phyloP scores from a whole-genome alignment of 2,329 filamentous ascomycete species.

The Alternaria novae-zelandiae region DNA sequence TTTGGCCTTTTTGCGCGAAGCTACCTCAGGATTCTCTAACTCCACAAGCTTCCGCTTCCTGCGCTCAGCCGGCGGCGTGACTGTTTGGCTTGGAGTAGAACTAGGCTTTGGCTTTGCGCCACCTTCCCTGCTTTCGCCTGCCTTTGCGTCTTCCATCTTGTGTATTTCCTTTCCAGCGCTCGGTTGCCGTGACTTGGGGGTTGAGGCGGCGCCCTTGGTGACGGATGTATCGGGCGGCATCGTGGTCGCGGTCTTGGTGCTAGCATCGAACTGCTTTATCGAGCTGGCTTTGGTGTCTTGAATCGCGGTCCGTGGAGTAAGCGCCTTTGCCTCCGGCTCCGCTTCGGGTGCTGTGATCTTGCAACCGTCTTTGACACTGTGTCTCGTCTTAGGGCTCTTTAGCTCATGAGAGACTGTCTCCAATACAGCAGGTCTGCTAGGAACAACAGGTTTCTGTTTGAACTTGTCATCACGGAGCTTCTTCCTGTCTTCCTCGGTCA shows the following conservation, averaged over 20 bases:
- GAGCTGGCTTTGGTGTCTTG: neutral
- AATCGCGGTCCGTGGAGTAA: neutral
- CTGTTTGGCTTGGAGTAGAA: neutral
- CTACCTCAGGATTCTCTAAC: neutral
- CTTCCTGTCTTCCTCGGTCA: conserved; percentile 2
- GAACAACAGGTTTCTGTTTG: neutral
- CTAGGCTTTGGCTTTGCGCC: neutral
- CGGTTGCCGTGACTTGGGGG: neutral
- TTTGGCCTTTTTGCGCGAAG: neutral
- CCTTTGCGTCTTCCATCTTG: neutral
- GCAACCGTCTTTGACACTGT: neutral
- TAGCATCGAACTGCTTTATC: neutral
- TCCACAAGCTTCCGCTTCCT: neutral
- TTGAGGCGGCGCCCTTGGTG: neutral
- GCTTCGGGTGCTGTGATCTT: neutral
- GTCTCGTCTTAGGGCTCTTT: neutral
- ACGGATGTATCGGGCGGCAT: neutral
- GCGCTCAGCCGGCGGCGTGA: neutral
- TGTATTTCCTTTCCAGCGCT: neutral
- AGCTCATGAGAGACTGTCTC: neutral
- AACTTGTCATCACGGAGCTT: neutral
- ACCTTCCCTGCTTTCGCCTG: neutral
- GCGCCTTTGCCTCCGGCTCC: neutral
- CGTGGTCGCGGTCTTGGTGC: neutral
- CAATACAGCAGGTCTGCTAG: neutral